phyloP scores from a whole-genome alignment of 2,329 filamentous ascomycete genomes.

The Alternaria rosae region DNA sequence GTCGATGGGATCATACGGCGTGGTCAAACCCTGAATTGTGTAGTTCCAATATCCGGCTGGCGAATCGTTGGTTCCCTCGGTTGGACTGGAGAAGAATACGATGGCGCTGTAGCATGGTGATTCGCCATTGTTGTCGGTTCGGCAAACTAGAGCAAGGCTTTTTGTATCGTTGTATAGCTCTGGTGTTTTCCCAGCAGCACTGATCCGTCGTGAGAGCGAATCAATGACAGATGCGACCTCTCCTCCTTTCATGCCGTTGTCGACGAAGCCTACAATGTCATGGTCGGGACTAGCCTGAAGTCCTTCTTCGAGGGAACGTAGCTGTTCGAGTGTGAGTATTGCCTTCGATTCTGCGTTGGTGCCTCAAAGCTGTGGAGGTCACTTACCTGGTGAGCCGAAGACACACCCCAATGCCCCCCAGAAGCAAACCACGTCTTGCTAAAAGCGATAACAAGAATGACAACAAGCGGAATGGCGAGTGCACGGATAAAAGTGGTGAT shows the following conservation, averaged over 20 bases:
- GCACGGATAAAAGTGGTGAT: background rate
- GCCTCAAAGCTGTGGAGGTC: background rate
- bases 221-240: slow-evolving; percentile 76
- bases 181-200: slow-evolving; percentile 64
- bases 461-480: background rate
- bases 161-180: slow-evolving; percentile 62
- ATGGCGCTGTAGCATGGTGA: slow-evolving; percentile 77
- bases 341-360: background rate
- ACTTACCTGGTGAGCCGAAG: background rate
- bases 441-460: background rate
- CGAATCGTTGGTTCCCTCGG: slow-evolving; percentile 61
- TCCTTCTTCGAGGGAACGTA: background rate
- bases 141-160: slow-evolving; percentile 70
- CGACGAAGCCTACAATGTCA: slow-evolving; percentile 77
- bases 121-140: slow-evolving; percentile 63
- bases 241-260: slow-evolving; percentile 72
- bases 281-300: slow-evolving; percentile 56
- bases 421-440: background rate
- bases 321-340: background rate
- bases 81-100: slow-evolving; percentile 77
- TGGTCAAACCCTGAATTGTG: slow-evolving; percentile 77
- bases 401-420: background rate
- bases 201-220: slow-evolving; percentile 65
- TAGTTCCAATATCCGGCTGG: slow-evolving; percentile 79
- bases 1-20: slow-evolving; percentile 70